Evolutionary conservation across 2,329 filamentous ascomycete genomes (phyloP).

Genomic region (Penicillium sp.): DNA sequence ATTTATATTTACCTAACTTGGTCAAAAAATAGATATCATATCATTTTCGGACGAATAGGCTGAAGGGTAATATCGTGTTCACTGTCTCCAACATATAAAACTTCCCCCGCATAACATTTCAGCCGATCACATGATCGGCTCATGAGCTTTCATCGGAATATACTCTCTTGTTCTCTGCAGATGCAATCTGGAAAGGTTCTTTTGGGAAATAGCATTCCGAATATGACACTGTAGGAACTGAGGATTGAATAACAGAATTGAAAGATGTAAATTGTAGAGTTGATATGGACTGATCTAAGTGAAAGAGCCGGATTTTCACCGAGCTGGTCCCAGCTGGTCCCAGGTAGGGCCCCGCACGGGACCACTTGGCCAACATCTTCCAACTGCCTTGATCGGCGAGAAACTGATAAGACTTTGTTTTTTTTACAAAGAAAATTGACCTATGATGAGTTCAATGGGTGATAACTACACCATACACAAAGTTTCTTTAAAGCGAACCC

Average conservation of each 20-base stretch:
- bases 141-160: not conserved
- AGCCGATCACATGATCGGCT: conserved; percentile 18
- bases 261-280: not conserved
- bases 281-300: not conserved
- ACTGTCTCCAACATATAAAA: not conserved
- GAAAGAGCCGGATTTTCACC: too few species aligned
- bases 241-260: not conserved
- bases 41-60: not conserved
- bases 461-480: conserved; percentile 29
- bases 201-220: not conserved
- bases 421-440: not conserved
- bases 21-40: not conserved
- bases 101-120: not conserved
- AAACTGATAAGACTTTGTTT: not conserved
- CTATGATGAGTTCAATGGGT: not conserved
- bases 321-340: too few species aligned
- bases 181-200: too few species aligned
- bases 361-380: not conserved
- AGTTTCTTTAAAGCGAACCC: conserved; percentile 27
- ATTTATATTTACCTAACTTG: not conserved
- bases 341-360: not conserved
- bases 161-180: not conserved
- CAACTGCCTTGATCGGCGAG: not conserved
- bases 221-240: not conserved
- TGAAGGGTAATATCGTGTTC: not conserved